These are phyloP conservation scores for Pythium coloratum DNA, from an alignment of 352 stramenopile genomes.

Conservation along the genomic window DNA sequence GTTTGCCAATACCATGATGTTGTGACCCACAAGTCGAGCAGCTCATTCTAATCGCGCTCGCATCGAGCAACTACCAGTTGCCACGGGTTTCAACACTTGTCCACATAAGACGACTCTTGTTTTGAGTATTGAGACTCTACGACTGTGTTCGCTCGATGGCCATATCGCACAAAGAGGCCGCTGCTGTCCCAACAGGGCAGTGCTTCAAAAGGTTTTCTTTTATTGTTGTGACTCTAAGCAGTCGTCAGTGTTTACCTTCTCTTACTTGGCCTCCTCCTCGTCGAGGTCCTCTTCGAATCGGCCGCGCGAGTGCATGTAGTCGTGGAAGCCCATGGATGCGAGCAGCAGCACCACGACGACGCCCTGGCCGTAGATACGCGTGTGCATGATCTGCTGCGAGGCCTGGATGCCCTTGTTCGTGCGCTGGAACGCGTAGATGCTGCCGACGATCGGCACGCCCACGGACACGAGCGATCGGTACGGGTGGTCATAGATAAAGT, in stretches of 20 bases:
- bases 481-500: slow-evolving; percentile 80
- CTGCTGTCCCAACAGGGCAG: neutral
- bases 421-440: slow-evolving; percentile 69
- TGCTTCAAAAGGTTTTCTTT: neutral
- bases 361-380: slow-evolving; percentile 76
- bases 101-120: no score
- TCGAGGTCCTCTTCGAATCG: slow-evolving; percentile 45
- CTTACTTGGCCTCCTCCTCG: neutral
- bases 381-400: slow-evolving; percentile 86
- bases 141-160: neutral
- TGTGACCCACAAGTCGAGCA: no score
- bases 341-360: slow-evolving; percentile 65
- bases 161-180: neutral
- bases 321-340: slow-evolving; percentile 78
- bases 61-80: no score
- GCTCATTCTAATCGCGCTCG: no score
- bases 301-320: slow-evolving; percentile 74
- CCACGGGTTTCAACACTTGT: no score
- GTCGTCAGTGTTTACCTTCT: neutral
- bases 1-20: no score
- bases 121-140: neutral
- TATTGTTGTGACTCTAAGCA: no score
- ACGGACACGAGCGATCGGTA: slow-evolving; percentile 55
- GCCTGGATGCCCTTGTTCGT: slow-evolving; percentile 60
- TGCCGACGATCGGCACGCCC: slow-evolving; percentile 58